A percentile compares a stretch with the other conserved stretches of the same genome.
phyloP scores from a whole-genome alignment of 805 yeast genomes.

The Dipodascus geniculatus region DNA sequence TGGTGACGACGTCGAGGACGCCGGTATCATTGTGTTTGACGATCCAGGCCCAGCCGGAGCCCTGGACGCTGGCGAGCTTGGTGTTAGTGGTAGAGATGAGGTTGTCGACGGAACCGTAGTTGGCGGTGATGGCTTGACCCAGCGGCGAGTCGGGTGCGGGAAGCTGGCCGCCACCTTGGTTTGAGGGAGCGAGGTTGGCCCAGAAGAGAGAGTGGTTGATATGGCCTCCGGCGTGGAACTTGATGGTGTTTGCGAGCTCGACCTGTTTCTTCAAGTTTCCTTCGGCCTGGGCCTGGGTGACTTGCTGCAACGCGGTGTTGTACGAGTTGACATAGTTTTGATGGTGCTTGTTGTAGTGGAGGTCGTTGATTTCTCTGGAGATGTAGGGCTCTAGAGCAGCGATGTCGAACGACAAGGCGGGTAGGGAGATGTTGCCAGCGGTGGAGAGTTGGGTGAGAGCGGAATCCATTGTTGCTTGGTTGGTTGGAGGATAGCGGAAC shows the following conservation, averaged over 20 bases:
- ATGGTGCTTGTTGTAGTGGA: conserved; percentile 79
- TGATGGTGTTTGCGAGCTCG: conserved; percentile 58
- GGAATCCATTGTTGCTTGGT: too few relatives aligned
- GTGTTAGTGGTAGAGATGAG: conserved; percentile 50
- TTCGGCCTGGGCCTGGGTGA: conserved; percentile 47
- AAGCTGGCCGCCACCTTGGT: conserved; percentile 36
- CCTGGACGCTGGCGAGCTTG: conserved; percentile 74
- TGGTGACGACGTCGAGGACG: conserved; percentile 57
- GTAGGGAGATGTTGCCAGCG: neutral
- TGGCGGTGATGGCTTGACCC: conserved; percentile 40
- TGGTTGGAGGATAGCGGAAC: too few relatives aligned
- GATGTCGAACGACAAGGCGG: neutral
- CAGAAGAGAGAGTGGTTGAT: conserved; percentile 79
- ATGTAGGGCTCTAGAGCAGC: conserved; percentile 17
- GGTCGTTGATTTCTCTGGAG: conserved; percentile 13
- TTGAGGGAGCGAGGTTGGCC: conserved; percentile 68
- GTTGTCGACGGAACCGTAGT: conserved; percentile 62
- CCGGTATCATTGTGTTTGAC: conserved; percentile 64
- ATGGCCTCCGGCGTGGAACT: conserved; percentile 90
- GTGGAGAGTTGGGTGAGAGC: neutral
- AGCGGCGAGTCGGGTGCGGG: conserved; percentile 41
- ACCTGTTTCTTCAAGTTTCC: conserved; percentile 49
- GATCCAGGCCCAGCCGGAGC: conserved; percentile 89
- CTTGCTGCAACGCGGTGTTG: conserved; percentile 67
- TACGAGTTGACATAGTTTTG: conserved; percentile 83